These are phyloP conservation scores for Clonostachys byssicola DNA, from an alignment of 2,329 filamentous ascomycete genomes.

Conservation along the genomic window DNA sequence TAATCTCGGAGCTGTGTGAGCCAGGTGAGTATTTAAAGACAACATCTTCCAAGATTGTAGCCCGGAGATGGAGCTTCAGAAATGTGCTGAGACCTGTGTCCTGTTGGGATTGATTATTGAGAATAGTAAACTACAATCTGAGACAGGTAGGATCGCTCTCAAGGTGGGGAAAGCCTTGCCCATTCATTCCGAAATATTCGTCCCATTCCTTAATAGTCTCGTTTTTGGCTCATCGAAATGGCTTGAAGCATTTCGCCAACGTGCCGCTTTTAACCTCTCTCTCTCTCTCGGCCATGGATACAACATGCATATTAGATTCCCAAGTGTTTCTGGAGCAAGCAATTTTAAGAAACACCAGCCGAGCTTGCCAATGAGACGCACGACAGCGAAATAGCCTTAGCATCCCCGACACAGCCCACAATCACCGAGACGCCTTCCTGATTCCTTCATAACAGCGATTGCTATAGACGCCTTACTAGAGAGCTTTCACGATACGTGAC, in stretches of 20 bases:
- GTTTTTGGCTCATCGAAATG: constrained; percentile 44
- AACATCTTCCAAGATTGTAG: constrained; percentile 53
- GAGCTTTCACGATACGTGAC: constrained; percentile 49
- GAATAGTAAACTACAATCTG: constrained; percentile 55
- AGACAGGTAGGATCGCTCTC: constrained; percentile 53
- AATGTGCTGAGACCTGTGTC: constrained; percentile 45
- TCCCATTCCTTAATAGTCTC: constrained; percentile 52
- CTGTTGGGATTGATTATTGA: constrained; percentile 54
- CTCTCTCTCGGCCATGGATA: no score
- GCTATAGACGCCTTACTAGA: constrained; percentile 50
- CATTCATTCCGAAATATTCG: constrained; percentile 42
- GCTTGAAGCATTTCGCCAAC: constrained; percentile 50
- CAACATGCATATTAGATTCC: no score
- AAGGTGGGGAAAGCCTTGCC: constrained; percentile 49
- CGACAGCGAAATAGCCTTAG: no score
- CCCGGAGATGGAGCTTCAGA: constrained; percentile 46
- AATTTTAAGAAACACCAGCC: no score
- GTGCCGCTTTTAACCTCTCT: no score
- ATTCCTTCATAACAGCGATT: constrained; percentile 57
- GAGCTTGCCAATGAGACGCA: no score
- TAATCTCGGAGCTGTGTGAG: no score
- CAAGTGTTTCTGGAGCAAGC: no score
- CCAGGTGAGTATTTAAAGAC: no score
- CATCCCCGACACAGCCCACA: no score
- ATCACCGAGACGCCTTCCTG: constrained; percentile 12